phyloP scores from a whole-genome alignment of 169 alveolate genomes.

The Plasmodium cynomolgi region DNA sequence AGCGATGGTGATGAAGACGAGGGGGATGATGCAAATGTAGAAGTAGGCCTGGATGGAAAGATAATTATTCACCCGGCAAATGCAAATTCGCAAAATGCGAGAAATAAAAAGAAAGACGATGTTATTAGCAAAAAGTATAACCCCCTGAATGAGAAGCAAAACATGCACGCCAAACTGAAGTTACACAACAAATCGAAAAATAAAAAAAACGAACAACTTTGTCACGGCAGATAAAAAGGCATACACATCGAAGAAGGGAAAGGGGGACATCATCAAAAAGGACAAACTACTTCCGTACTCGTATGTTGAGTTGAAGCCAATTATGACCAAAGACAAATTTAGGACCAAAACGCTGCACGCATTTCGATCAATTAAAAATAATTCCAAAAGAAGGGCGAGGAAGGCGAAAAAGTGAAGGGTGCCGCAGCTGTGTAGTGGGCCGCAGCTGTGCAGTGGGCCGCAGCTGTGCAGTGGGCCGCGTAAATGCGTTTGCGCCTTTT shows the following conservation, averaged over 20 bases:
- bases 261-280: slow-evolving; percentile 73
- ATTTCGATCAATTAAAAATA: slow-evolving; percentile 51
- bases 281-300: slow-evolving; percentile 63
- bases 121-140: slow-evolving; percentile 26
- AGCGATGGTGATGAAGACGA: background rate
- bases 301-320: slow-evolving; percentile 68
- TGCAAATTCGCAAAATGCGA: background rate
- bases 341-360: slow-evolving; percentile 55
- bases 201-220: slow-evolving; percentile 9
- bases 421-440: background rate
- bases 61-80: slow-evolving; percentile 12
- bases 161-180: slow-evolving; percentile 20
- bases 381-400: slow-evolving; percentile 24
- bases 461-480: background rate
- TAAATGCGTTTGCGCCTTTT: background rate
- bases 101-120: slow-evolving; percentile 40
- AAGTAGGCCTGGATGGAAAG: slow-evolving; percentile 53
- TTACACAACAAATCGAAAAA: slow-evolving; percentile 11
- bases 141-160: slow-evolving; percentile 33
- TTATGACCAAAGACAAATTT: slow-evolving; percentile 66
- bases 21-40: slow-evolving; percentile 36
- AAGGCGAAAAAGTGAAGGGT: background rate
- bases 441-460: too few relatives aligned
- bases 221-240: slow-evolving; percentile 53
- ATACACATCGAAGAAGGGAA: slow-evolving; percentile 73